These are phyloP conservation scores for Volvariella surrecta DNA, from an alignment of 1,284 basidiomycete species.

Conservation along the genomic window DNA sequence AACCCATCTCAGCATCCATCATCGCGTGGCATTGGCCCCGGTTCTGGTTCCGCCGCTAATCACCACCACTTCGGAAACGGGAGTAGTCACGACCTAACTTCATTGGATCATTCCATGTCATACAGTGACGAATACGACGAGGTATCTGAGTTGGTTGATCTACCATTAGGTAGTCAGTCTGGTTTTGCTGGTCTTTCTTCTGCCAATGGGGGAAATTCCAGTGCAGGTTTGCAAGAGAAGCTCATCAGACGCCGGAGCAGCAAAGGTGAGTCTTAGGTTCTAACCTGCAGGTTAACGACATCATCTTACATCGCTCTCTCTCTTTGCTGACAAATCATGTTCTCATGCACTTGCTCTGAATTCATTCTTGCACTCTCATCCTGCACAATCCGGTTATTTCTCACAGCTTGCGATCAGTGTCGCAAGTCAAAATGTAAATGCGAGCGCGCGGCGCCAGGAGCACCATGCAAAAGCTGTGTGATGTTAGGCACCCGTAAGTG, in stretches of 20 bases:
- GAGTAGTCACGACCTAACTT: slow-evolving; percentile 12
- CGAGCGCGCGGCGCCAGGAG: slow-evolving; percentile 44
- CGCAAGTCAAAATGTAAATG: slow-evolving; percentile 77
- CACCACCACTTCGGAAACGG: slow-evolving; percentile 6
- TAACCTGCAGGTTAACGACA: neutral
- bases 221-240: slow-evolving; percentile 26
- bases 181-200: slow-evolving; percentile 9
- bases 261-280: slow-evolving; percentile 42
- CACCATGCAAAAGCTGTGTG: slow-evolving; percentile 65
- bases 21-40: slow-evolving; percentile 1
- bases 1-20: no score
- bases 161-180: slow-evolving; percentile 16
- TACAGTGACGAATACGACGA: slow-evolving; percentile 47
- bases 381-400: slow-evolving; percentile 7
- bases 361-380: slow-evolving; percentile 5
- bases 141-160: slow-evolving; percentile 33
- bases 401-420: slow-evolving; percentile 69
- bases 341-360: slow-evolving; percentile 4
- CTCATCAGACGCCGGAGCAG: slow-evolving; percentile 52
- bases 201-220: no score
- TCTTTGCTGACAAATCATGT: slow-evolving; percentile 7
- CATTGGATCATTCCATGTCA: slow-evolving; percentile 21
- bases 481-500: slow-evolving; percentile 60
- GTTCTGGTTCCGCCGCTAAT: slow-evolving; percentile 1
- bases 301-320: slow-evolving; percentile 10